Percentiles rank a stretch among this genome's conserved stretches.
Evolutionary conservation across 495 filamentous ascomycete species (phyloP).

Genomic region (Penicillium parvum): DNA sequence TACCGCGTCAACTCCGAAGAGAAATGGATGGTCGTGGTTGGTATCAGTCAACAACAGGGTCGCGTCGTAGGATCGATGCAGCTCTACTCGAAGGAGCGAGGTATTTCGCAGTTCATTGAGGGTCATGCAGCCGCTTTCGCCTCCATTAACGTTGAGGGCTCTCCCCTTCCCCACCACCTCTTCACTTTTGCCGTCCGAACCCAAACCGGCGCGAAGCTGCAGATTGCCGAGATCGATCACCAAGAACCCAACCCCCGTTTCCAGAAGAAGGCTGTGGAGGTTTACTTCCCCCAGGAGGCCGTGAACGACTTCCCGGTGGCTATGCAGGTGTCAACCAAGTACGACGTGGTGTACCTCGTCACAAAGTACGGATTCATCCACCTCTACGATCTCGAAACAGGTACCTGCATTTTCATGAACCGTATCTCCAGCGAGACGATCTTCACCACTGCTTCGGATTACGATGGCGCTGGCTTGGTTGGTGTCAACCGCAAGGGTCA

Average conservation of each 20-base stretch:
- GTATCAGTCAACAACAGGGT: slow-evolving; percentile 88
- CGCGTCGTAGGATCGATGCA: slow-evolving; percentile 96
- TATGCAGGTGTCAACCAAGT: slow-evolving; percentile 93
- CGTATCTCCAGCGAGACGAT: slow-evolving; percentile 99
- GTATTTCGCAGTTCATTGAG: slow-evolving; percentile 96
- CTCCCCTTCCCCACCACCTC: slow-evolving; percentile 84
- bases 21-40: slow-evolving; percentile 97
- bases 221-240: slow-evolving; percentile 97
- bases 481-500: slow-evolving; percentile 97
- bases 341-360: slow-evolving; percentile 92
- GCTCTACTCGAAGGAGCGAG: slow-evolving; percentile 89
- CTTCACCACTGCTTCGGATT: slow-evolving; percentile 85
- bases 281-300: slow-evolving; percentile 95
- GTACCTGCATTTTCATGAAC: slow-evolving; percentile 99
- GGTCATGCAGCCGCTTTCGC: slow-evolving; percentile 96
- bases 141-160: slow-evolving; percentile 80
- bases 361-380: slow-evolving; percentile 99
- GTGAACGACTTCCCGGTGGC: slow-evolving; percentile 97
- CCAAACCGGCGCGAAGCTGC: slow-evolving; percentile 84
- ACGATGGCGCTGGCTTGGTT: slow-evolving; percentile 81
- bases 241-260: slow-evolving; percentile 80
- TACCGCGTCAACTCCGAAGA: slow-evolving; percentile 94
- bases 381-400: slow-evolving; percentile 94
- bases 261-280: slow-evolving; percentile 91
- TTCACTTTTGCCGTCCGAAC: slow-evolving; percentile 95